Percentiles rank a stretch among this genome's conserved stretches.
Conservation (phyloP, 768 basidiomycete genomes). For the Leccinum imitatum region DNA sequence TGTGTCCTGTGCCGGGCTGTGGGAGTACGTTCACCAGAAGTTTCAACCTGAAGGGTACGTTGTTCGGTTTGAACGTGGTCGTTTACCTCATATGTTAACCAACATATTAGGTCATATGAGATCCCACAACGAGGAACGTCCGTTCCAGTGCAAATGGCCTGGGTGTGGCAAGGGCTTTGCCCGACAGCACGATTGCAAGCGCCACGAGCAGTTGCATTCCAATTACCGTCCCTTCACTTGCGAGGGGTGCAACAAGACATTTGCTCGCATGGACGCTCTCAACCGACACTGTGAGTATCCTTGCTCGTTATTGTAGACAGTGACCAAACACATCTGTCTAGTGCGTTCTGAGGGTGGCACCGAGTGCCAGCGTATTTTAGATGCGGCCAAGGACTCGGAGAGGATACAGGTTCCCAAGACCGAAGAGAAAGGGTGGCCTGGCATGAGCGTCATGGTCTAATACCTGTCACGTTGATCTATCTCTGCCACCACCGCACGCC, state of each 20-base stretch:
- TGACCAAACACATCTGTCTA: constrained; percentile 27
- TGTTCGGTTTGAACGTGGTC: constrained; percentile 5
- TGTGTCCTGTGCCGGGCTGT: constrained; percentile 80
- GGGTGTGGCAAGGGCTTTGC: constrained; percentile 95
- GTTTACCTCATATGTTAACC: constrained; percentile 14
- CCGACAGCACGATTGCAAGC: constrained; percentile 93
- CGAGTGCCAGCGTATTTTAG: constrained; percentile 57
- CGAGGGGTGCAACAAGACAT: constrained; percentile 89
- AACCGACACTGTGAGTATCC: constrained; percentile 81
- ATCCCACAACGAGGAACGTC: constrained; percentile 92
- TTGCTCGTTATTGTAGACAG: background rate
- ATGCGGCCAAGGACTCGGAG: constrained; percentile 33
- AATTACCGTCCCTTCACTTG: constrained; percentile 92
- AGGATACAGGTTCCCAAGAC: constrained; percentile 28
- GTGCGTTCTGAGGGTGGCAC: constrained; percentile 82
- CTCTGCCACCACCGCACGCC: constrained; percentile 17
- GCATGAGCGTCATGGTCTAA: constrained; percentile 35
- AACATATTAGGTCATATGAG: constrained; percentile 74
- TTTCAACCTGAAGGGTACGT: constrained; percentile 87
- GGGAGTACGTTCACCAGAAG: constrained; percentile 88
- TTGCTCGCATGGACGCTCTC: constrained; percentile 93
- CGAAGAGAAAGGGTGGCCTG: constrained; percentile 34
- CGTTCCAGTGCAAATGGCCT: constrained; percentile 93
- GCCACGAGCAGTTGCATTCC: constrained; percentile 92
- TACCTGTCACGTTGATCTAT: constrained; percentile 8